These are phyloP conservation scores for Linnemannia elongata DNA, from an alignment of 192 early-diverging fungal species.

Conservation along the genomic window DNA sequence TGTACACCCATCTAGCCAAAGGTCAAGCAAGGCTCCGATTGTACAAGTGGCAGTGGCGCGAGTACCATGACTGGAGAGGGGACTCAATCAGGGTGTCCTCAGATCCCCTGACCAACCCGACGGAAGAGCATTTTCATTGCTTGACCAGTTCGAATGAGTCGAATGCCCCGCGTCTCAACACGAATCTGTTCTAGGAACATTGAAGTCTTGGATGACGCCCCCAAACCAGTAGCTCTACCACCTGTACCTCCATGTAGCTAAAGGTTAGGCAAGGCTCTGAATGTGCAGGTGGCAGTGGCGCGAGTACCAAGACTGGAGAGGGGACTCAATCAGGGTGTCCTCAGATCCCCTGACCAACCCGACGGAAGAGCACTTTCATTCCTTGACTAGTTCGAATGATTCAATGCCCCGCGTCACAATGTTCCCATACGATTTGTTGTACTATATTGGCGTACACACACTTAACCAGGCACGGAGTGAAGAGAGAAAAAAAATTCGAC, in stretches of 20 bases:
- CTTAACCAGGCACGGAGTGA: too few species aligned
- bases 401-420: constrained; percentile 35
- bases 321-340: constrained; percentile 34
- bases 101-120: constrained; percentile 31
- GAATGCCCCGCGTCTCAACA: constrained; percentile 41
- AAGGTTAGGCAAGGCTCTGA: constrained; percentile 39
- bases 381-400: constrained; percentile 34
- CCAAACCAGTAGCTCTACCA: constrained; percentile 28
- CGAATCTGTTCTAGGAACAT: constrained; percentile 9
- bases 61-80: constrained; percentile 51
- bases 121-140: constrained; percentile 39
- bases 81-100: constrained; percentile 34
- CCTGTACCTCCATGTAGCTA: constrained; percentile 25
- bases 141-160: constrained; percentile 36
- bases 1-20: constrained; percentile 31
- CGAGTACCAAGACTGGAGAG: constrained; percentile 50
- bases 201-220: constrained; percentile 26
- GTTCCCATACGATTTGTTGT: constrained; percentile 19
- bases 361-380: constrained; percentile 35
- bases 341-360: constrained; percentile 32
- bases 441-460: background rate
- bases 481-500: too few species aligned
- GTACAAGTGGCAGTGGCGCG: constrained; percentile 27
- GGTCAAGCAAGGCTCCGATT: constrained; percentile 37
- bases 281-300: constrained; percentile 29